Evolutionary conservation across 2,329 filamentous ascomycete species (phyloP).

Genomic region (Sporothrix pseudoabietina): DNA sequence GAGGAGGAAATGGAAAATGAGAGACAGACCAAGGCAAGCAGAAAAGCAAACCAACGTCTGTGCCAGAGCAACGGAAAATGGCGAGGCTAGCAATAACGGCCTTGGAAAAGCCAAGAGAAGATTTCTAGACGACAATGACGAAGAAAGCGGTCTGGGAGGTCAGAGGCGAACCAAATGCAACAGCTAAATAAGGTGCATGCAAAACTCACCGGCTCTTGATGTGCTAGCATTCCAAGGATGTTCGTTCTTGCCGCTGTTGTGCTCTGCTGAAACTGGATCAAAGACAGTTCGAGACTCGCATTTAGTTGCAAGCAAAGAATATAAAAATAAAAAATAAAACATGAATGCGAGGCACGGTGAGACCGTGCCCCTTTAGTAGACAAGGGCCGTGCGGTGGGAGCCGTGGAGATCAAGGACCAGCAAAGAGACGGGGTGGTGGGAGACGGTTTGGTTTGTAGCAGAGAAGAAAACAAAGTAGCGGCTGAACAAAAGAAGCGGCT

Average conservation of each 20-base stretch:
- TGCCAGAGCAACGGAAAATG: neutral
- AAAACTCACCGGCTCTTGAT: conserved; percentile 12
- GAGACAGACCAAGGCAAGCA: neutral
- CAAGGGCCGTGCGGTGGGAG: neutral
- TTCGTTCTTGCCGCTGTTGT: neutral
- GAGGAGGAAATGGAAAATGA: neutral
- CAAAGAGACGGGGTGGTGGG: neutral
- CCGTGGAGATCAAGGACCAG: neutral
- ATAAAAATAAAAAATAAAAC: neutral
- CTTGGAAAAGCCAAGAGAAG: neutral
- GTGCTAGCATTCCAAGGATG: conserved; percentile 8
- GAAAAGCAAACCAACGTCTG: neutral
- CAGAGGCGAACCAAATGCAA: conserved; percentile 10
- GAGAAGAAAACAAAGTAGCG: neutral
- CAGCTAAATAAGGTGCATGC: conserved; percentile 7
- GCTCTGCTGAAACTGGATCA: neutral
- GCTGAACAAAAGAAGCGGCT: neutral
- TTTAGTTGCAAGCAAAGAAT: neutral
- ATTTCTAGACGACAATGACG: neutral
- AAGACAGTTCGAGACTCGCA: neutral
- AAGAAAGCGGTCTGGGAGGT: conserved; percentile 17
- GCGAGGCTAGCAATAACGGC: neutral
- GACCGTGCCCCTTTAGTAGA: neutral
- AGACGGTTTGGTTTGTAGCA: neutral
- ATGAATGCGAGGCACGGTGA: neutral